Evolutionary conservation across 2,329 filamentous ascomycete genomes (phyloP), one percentile per base, ranked within the genome.

Genomic region (Aspergillus brasiliensis): DNA sequence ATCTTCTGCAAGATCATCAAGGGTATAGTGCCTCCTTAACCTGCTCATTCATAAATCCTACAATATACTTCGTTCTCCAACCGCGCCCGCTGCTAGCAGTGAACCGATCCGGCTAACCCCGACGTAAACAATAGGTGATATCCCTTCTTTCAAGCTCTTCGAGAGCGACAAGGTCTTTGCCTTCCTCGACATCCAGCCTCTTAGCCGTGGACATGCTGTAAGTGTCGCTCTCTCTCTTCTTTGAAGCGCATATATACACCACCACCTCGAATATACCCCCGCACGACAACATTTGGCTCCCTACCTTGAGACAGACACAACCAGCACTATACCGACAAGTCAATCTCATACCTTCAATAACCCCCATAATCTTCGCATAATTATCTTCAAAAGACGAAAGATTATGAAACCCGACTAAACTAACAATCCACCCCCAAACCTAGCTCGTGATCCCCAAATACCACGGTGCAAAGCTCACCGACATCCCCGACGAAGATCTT

Each of bases 1-100:
- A 92, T 98, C 74, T 99, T 99, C 82, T 99, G 95, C 85, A 96
- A 92, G 78, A 98, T 99, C 75, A 90, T 99, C 82, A 96, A 96
- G 85, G 94, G 94, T 86, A 77, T 56, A 11, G 21, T n/a, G 46
- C 8, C 5, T 23, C 17, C 46, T 17, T 13, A 19, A 11, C 46
- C 15, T 17, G 21, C n/a, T 13, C 8, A 23, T 7, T 49, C 15
- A 40, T 25, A 42, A 46, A 17, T 11, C 11, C 10, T 34, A 34
- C n/a, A n/a, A n/a, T 13, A 11, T 27, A n/a, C 38, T 28, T 57
- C 6, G 52, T 37, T 31, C 48, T 56, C 62, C 47, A 13, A 65
- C 57, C 46, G 7, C 10, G 11, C n/a, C 25, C 27, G 17, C 37
- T 23, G 31, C 10, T 19, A 19, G 21, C 15, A 44, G n/a, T 27